Percentiles rank a stretch among this genome's conserved stretches.
Evolutionary conservation across 768 basidiomycete genomes (phyloP).

Genomic region (Tulasnella calospora): DNA sequence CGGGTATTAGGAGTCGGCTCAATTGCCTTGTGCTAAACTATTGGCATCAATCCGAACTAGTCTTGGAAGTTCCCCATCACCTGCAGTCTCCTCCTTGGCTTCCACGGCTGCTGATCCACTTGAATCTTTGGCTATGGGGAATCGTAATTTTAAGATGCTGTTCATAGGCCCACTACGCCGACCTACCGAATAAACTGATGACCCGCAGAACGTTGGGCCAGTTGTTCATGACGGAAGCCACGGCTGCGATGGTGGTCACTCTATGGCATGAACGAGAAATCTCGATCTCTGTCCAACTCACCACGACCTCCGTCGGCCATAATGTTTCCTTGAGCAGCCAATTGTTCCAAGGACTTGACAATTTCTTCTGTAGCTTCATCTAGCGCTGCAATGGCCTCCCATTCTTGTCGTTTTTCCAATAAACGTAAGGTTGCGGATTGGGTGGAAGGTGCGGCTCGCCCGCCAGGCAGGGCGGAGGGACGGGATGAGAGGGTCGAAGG

Average conservation of each 20-base stretch:
- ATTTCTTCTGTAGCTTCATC: conserved; percentile 34
- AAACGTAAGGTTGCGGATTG: conserved; percentile 28
- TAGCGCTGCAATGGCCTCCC: conserved; percentile 36
- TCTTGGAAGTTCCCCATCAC: conserved; percentile 15
- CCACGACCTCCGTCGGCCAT: conserved; percentile 41
- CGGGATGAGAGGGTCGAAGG: conserved; percentile 18
- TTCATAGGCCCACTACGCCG: background rate
- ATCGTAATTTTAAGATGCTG: background rate
- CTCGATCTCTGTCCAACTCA: conserved; percentile 27
- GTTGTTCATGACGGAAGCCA: conserved; percentile 38
- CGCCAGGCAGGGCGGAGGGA: conserved; percentile 2
- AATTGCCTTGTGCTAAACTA: conserved; percentile 11
- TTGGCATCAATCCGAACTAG: conserved; percentile 28
- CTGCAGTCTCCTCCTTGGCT: background rate
- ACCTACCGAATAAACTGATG: conserved; percentile 37
- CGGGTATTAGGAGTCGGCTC: background rate
- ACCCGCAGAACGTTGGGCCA: conserved; percentile 41
- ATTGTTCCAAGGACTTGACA: conserved; percentile 34
- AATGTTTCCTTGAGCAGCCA: conserved; percentile 37
- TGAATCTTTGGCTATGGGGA: conserved; percentile 4
- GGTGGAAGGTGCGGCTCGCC: background rate
- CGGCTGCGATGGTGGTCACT: conserved; percentile 30
- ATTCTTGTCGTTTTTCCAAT: conserved; percentile 39
- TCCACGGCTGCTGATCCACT: conserved; percentile 19
- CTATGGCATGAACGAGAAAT: conserved; percentile 6